phyloP scores from a whole-genome alignment of 495 filamentous ascomycete genomes.

The Polyplosphaeria fusca region DNA sequence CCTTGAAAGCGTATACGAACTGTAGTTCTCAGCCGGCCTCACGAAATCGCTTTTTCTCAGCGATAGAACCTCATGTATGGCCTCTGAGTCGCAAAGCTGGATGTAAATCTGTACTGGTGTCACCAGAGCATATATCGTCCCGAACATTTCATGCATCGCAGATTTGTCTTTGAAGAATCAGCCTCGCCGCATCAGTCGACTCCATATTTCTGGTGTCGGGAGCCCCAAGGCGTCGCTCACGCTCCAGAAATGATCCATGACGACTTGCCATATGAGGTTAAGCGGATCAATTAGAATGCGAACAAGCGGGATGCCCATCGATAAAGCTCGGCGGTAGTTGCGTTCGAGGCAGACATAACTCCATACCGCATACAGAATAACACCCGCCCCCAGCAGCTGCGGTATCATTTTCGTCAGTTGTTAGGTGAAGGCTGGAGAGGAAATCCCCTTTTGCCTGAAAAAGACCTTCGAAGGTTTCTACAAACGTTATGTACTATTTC shows the following conservation, averaged over 20 bases:
- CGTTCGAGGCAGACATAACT: constrained; percentile 6
- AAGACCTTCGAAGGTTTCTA: too few relatives aligned
- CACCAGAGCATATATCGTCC: constrained; percentile 9
- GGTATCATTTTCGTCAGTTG: neutral
- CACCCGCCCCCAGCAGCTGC: neutral
- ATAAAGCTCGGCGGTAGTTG: constrained; percentile 10
- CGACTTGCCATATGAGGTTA: constrained; percentile 15
- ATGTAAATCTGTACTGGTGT: constrained; percentile 18
- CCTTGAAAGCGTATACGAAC: constrained; percentile 35
- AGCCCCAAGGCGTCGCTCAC: constrained; percentile 1
- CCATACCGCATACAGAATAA: constrained; percentile 1
- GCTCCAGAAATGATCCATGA: constrained; percentile 11
- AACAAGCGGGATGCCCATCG: constrained; percentile 22
- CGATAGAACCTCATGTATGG: neutral
- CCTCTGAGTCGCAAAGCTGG: constrained; percentile 9
- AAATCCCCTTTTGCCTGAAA: too few relatives aligned
- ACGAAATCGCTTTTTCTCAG: constrained; percentile 7
- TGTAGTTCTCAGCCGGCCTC: constrained; percentile 27
- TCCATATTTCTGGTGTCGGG: neutral
- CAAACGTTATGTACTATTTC: too few relatives aligned
- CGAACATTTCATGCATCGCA: neutral
- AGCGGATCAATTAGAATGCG: constrained; percentile 18
- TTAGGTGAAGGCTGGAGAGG: too few relatives aligned
- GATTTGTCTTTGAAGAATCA: constrained; percentile 16
- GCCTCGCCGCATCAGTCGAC: constrained; percentile 7